Conservation (phyloP, 805 yeast genomes). For the Martiniozyma abietophila region DNA sequence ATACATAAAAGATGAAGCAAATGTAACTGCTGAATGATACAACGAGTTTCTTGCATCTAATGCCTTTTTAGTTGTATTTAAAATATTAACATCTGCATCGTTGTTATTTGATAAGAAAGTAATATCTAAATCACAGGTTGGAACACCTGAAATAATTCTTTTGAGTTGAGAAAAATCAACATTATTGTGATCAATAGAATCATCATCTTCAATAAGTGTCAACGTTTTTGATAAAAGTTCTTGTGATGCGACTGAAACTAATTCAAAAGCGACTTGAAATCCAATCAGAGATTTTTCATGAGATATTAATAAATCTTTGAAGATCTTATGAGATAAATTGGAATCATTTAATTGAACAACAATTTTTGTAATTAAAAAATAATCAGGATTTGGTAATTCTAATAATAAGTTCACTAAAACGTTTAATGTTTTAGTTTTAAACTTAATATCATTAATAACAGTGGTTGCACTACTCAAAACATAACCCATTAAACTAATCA, state of each 20-base stretch:
- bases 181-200: slow-evolving; percentile 18
- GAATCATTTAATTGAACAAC: slow-evolving; percentile 82
- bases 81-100: slow-evolving; percentile 73
- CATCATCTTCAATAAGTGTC: slow-evolving; percentile 28
- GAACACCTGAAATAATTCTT: slow-evolving; percentile 78
- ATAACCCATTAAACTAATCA: slow-evolving; percentile 54
- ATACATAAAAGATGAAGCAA: slow-evolving; percentile 89
- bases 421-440: slow-evolving; percentile 57
- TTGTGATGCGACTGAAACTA: slow-evolving; percentile 86
- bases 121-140: slow-evolving; percentile 85
- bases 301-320: slow-evolving; percentile 44
- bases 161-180: slow-evolving; percentile 31
- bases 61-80: slow-evolving; percentile 70
- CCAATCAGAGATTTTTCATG: slow-evolving; percentile 47
- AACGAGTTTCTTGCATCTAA: slow-evolving; percentile 90
- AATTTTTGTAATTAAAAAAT: slow-evolving; percentile 74
- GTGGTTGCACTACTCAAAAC: slow-evolving; percentile 59
- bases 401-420: slow-evolving; percentile 54
- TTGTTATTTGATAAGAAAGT: slow-evolving; percentile 82
- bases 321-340: slow-evolving; percentile 56
- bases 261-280: slow-evolving; percentile 90
- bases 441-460: slow-evolving; percentile 53
- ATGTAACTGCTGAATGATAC: slow-evolving; percentile 92
- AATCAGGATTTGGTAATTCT: slow-evolving; percentile 58
- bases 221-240: slow-evolving; percentile 60